phyloP scores from a whole-genome alignment of 148 eudicot genomes.

The Vaccinium darrowii region DNA sequence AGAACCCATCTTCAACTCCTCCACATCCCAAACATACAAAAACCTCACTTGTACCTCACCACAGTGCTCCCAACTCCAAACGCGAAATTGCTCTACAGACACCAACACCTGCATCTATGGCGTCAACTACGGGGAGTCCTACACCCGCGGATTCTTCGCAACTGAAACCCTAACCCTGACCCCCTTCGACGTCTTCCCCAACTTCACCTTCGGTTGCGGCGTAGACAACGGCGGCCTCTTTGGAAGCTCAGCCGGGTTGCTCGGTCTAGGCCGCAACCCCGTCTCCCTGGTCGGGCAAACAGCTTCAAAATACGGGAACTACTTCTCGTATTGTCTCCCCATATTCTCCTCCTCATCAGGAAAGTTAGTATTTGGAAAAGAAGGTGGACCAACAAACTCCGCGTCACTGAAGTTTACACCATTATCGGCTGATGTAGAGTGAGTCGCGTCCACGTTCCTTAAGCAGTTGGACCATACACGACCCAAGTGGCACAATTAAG shows the following conservation, averaged over 20 bases:
- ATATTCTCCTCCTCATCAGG: conserved; percentile 12
- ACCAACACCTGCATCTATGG: conserved; percentile 51
- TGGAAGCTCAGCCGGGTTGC: too few relatives aligned
- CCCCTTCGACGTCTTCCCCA: not conserved
- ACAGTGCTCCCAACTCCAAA: conserved; percentile 39
- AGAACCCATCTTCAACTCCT: not conserved
- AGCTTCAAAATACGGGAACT: too few relatives aligned
- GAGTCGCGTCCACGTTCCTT: too few relatives aligned
- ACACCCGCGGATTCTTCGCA: too few relatives aligned
- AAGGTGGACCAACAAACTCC: not conserved
- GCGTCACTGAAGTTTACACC: not conserved
- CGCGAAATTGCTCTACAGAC: conserved; percentile 36
- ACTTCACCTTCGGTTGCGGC: conserved; percentile 23
- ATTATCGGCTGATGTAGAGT: too few relatives aligned
- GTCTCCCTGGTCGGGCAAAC: too few relatives aligned
- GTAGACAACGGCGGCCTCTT: too few relatives aligned
- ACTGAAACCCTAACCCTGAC: too few relatives aligned
- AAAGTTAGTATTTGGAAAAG: conserved; percentile 14
- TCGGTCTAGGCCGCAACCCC: too few relatives aligned
- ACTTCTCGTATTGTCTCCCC: conserved; percentile 4
- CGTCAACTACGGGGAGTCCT: too few relatives aligned
- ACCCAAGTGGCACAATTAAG: too few relatives aligned
- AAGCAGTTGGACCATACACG: too few relatives aligned
- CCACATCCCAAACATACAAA: conserved; percentile 40
- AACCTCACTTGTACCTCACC: conserved; percentile 56